phyloP scores from a whole-genome alignment of 2,329 filamentous ascomycete species.

The Fusarium foetens region DNA sequence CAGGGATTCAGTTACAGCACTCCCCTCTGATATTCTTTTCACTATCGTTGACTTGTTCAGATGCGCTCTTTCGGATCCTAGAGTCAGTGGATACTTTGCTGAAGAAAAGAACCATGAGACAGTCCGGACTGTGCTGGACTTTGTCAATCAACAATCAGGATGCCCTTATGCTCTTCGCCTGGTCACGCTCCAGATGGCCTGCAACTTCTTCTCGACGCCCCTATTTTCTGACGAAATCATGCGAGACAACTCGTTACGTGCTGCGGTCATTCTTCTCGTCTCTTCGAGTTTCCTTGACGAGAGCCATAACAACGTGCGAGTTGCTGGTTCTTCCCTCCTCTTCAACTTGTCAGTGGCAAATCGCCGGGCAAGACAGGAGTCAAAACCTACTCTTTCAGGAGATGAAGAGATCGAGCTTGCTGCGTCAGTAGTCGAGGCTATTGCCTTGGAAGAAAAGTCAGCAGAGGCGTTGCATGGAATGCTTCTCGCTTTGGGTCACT shows the following conservation, averaged over 20 bases:
- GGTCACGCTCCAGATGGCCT: slow-evolving; percentile 83
- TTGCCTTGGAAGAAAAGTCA: slow-evolving; percentile 67
- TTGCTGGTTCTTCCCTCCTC: slow-evolving; percentile 82
- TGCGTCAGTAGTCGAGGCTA: slow-evolving; percentile 82
- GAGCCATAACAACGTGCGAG: slow-evolving; percentile 76
- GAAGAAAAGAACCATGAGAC: slow-evolving; percentile 76
- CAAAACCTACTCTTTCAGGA: slow-evolving; percentile 69
- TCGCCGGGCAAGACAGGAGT: slow-evolving; percentile 69
- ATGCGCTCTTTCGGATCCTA: slow-evolving; percentile 78
- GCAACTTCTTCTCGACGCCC: slow-evolving; percentile 83
- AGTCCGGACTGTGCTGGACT: slow-evolving; percentile 67
- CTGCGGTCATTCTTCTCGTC: slow-evolving; percentile 73
- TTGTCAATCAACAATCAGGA: slow-evolving; percentile 64
- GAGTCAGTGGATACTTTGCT: slow-evolving; percentile 84
- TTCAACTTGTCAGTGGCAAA: slow-evolving; percentile 84
- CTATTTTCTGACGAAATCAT: slow-evolving; percentile 75
- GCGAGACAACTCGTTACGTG: slow-evolving; percentile 60
- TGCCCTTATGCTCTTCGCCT: slow-evolving; percentile 86
- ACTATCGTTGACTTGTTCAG: slow-evolving; percentile 87
- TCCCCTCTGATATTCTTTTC: slow-evolving; percentile 77
- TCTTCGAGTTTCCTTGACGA: slow-evolving; percentile 83
- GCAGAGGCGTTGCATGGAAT: slow-evolving; percentile 80
- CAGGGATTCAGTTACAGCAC: slow-evolving; percentile 60
- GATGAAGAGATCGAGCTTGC: slow-evolving; percentile 82
- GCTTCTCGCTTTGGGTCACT: slow-evolving; percentile 77